Percentiles rank a stretch among this genome's conserved stretches.
phyloP scores from a whole-genome alignment of 2,329 filamentous ascomycete genomes.

The Penicillium sp. region DNA sequence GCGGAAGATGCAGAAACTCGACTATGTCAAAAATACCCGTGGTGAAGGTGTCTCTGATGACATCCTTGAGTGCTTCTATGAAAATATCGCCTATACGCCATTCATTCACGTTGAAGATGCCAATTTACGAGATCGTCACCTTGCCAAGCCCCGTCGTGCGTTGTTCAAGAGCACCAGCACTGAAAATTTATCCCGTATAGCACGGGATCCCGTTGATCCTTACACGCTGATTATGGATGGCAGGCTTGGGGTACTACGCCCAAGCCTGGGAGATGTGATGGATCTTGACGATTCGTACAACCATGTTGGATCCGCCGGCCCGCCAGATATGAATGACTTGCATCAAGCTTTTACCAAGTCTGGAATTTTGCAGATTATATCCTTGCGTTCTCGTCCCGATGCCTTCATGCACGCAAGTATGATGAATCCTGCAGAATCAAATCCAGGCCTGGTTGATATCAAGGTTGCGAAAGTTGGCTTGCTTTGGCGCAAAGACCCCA shows the following conservation, averaged over 20 bases:
- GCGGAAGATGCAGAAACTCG: constrained; percentile 93
- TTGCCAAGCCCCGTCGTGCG: constrained; percentile 69
- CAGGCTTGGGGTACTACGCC: constrained; percentile 77
- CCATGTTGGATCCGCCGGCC: constrained; percentile 75
- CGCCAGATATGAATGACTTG: constrained; percentile 75
- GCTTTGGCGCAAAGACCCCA: constrained; percentile 89
- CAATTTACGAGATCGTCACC: constrained; percentile 67
- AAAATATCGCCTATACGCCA: constrained; percentile 97
- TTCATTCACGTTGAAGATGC: constrained; percentile 98
- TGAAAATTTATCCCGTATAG: constrained; percentile 63
- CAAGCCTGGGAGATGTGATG: constrained; percentile 89
- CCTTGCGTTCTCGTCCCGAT: constrained; percentile 86
- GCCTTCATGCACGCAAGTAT: constrained; percentile 91
- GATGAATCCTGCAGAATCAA: constrained; percentile 79
- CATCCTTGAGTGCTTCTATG: constrained; percentile 92
- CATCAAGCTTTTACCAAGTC: constrained; percentile 90
- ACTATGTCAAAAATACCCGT: constrained; percentile 92
- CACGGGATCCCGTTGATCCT: constrained; percentile 87
- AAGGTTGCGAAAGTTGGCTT: constrained; percentile 95
- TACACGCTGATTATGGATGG: constrained; percentile 92
- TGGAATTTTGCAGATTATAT: constrained; percentile 91
- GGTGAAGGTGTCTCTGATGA: constrained; percentile 93
- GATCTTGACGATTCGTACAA: constrained; percentile 87
- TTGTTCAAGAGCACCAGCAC: constrained; percentile 65
- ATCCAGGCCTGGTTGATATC: constrained; percentile 92